Conservation (phyloP, 352 stramenopile species). For the Phytophthora pluvialis region DNA sequence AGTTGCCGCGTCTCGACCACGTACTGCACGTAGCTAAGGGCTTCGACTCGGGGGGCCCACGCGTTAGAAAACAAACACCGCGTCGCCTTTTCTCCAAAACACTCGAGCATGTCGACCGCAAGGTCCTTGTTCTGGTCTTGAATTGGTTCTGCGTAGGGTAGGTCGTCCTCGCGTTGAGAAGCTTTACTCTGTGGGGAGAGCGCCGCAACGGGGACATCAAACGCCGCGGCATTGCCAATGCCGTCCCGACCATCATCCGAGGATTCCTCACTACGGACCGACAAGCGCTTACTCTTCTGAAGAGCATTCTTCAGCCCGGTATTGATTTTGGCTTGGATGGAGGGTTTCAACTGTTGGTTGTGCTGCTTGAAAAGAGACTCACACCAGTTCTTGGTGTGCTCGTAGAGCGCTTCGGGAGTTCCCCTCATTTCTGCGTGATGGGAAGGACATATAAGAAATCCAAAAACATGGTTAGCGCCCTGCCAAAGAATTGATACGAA, state of each 20-base stretch:
- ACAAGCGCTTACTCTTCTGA: conserved; percentile 70
- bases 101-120: conserved; percentile 46
- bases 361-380: conserved; percentile 81
- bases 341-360: conserved; percentile 70
- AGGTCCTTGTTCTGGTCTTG: conserved; percentile 65
- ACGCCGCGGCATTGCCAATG: conserved; percentile 8
- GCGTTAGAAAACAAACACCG: conserved; percentile 83
- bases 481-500: neutral
- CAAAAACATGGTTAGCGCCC: neutral
- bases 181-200: conserved; percentile 57
- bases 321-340: conserved; percentile 86
- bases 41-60: conserved; percentile 82
- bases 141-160: conserved; percentile 82
- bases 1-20: conserved; percentile 64
- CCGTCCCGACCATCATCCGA: conserved; percentile 12
- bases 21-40: conserved; percentile 77
- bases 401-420: conserved; percentile 62
- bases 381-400: conserved; percentile 78
- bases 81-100: conserved; percentile 78
- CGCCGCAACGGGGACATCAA: conserved; percentile 29
- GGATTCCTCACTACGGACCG: conserved; percentile 17
- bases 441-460: neutral
- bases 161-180: conserved; percentile 70
- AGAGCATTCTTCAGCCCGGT: conserved; percentile 74
- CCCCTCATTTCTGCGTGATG: conserved; percentile 56